phyloP scores from a whole-genome alignment of 257 asterid genomes.

The Linaria vulgaris region DNA sequence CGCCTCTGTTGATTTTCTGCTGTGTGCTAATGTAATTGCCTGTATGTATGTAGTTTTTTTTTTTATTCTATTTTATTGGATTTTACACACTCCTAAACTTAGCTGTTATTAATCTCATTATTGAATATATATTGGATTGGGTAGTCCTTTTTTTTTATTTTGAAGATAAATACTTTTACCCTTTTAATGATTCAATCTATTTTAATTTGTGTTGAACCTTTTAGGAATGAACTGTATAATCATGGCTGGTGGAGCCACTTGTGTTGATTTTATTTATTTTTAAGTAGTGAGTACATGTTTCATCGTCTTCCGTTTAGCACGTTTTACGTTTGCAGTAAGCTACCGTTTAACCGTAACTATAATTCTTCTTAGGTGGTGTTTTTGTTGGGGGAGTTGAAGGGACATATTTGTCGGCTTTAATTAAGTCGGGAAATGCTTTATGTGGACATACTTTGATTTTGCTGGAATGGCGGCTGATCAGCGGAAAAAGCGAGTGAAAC shows the following conservation, averaged over 20 bases:
- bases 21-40: neutral
- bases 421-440: constrained; percentile 32
- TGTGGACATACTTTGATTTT: constrained; percentile 27
- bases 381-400: constrained; percentile 5
- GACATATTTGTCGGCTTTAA: constrained; percentile 18
- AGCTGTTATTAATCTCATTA: neutral
- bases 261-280: neutral
- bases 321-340: neutral
- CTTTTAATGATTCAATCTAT: neutral
- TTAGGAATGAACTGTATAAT: constrained; percentile 6
- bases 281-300: neutral
- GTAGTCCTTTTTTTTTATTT: constrained; percentile 3
- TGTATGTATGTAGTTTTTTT: neutral
- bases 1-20: neutral
- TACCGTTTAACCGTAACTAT: constrained; percentile 2
- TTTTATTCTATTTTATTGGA: neutral
- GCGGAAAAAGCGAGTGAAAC: constrained; percentile 58
- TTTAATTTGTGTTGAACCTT: constrained; percentile 7
- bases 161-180: constrained; percentile 19
- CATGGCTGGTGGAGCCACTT: constrained; percentile 8
- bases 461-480: constrained; percentile 73
- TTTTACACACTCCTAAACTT: too few species aligned
- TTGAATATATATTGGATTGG: constrained; percentile 3
- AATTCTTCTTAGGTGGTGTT: constrained; percentile 20
- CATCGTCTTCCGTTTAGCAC: neutral